phyloP scores from a whole-genome alignment of 371 early-diverging fungal genomes.

The Mortierella sp. region DNA sequence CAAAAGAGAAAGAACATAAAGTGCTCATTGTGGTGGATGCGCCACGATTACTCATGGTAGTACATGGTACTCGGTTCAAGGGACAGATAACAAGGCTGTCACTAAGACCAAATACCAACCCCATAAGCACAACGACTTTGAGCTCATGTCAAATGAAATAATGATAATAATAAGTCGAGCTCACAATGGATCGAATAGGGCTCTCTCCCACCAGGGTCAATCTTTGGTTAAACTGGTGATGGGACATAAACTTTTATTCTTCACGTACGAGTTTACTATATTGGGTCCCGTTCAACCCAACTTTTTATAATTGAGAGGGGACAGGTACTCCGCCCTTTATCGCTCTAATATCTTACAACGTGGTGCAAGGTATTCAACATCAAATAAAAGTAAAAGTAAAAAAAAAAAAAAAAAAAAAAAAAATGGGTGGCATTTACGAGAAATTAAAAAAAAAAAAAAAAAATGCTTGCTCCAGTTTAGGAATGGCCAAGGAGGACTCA shows the following conservation, averaged over 20 bases:
- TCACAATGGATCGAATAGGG: slow-evolving; percentile 8
- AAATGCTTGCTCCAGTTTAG: not conserved
- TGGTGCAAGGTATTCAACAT: not conserved
- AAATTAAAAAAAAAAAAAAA: not conserved
- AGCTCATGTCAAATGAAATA: not conserved
- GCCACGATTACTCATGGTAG: not conserved
- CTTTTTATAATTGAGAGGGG: not conserved
- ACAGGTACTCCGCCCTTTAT: not conserved
- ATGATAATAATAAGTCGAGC: not conserved
- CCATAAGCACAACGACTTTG: not conserved
- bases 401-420: not conserved
- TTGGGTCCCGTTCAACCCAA: too few relatives aligned
- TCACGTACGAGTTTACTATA: too few relatives aligned
- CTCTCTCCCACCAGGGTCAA: slow-evolving; percentile 5
- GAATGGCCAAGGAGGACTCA: not conserved
- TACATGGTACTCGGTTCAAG: not conserved
- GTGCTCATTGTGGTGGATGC: not conserved
- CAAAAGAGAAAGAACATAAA: not conserved
- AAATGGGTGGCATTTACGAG: slow-evolving; percentile 3
- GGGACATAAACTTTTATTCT: not conserved
- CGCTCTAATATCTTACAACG: not conserved
- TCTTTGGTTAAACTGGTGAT: not conserved
- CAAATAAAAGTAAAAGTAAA: slow-evolving; percentile 1
- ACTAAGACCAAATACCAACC: not conserved
- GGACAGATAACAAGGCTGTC: not conserved